Evolutionary conservation across 2,329 filamentous ascomycete species (phyloP).

Genomic region (Cryphonectria radicalis): DNA sequence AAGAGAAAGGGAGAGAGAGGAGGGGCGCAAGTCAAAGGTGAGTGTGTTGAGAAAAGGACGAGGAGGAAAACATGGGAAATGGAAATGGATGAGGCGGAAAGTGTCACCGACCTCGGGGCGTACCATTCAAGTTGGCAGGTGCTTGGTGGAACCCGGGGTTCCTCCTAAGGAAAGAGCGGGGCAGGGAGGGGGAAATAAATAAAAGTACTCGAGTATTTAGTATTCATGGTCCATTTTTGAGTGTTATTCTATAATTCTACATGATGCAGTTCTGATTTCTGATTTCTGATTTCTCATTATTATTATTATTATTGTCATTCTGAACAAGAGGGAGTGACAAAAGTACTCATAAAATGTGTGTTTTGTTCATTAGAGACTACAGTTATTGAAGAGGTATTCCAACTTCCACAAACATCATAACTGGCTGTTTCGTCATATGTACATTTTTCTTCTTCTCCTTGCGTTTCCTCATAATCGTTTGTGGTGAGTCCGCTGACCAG

Average conservation of each 20-base stretch:
- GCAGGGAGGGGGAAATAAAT: not conserved
- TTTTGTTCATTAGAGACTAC: conserved; percentile 18
- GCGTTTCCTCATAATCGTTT: not conserved
- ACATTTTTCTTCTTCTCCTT: not conserved
- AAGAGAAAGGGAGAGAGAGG: not conserved
- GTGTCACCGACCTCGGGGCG: not conserved
- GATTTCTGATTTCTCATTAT: no score
- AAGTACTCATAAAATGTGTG: not conserved
- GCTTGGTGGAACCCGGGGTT: not conserved
- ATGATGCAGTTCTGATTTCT: no score
- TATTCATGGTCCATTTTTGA: not conserved
- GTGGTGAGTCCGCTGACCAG: not conserved
- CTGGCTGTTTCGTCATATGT: conserved; percentile 2
- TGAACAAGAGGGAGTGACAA: no score
- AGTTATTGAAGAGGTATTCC: conserved; percentile 25
- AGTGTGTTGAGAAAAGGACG: not conserved
- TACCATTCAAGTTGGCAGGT: not conserved
- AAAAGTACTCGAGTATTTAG: no score
- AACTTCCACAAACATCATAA: conserved; percentile 23
- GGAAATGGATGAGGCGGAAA: not conserved
- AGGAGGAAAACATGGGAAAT: not conserved
- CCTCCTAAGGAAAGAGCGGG: not conserved
- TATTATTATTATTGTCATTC: no score
- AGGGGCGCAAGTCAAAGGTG: not conserved
- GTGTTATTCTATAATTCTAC: not conserved